Percentiles rank a stretch among this genome's conserved stretches.
phyloP scores from a whole-genome alignment of 2,329 filamentous ascomycete species.

The Fusarium avenaceum region DNA sequence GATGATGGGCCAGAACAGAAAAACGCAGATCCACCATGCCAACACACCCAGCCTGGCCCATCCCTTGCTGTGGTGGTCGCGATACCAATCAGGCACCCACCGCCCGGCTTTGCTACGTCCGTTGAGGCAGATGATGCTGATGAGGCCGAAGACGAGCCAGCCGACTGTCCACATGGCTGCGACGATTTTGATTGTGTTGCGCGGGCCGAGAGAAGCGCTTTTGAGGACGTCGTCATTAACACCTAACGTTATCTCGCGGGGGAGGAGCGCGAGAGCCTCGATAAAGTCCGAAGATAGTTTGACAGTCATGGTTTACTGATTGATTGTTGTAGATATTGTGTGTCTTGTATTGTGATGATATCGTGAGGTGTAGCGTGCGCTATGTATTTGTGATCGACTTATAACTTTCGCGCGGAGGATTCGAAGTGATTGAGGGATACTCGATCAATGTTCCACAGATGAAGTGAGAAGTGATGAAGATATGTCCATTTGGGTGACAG shows the following conservation, averaged over 20 bases:
- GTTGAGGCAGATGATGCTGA: constrained; percentile 53
- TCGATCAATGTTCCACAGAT: constrained; percentile 12
- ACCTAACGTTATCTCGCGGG: neutral
- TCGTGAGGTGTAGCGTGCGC: neutral
- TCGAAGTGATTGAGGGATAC: constrained; percentile 11
- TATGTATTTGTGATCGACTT: neutral
- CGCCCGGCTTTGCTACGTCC: constrained; percentile 47
- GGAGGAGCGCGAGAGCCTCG: constrained; percentile 2
- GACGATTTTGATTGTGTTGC: constrained; percentile 43
- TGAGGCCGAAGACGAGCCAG: constrained; percentile 52
- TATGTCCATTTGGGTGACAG: neutral
- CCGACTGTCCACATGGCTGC: constrained; percentile 47
- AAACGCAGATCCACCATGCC: constrained; percentile 50
- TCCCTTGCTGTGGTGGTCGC: constrained; percentile 43
- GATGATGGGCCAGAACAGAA: constrained; percentile 68
- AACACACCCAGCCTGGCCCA: constrained; percentile 44
- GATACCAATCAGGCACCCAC: constrained; percentile 55
- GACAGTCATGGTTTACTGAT: neutral
- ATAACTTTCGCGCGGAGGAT: neutral
- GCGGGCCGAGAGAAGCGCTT: constrained; percentile 9
- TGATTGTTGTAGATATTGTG: neutral
- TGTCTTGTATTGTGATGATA: neutral
- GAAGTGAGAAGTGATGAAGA: constrained; percentile 3
- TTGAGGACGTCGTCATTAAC: constrained; percentile 21
- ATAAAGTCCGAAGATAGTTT: neutral